Evolutionary conservation across 2,329 filamentous ascomycete species (phyloP).

Genomic region (Ustulina deusta): DNA sequence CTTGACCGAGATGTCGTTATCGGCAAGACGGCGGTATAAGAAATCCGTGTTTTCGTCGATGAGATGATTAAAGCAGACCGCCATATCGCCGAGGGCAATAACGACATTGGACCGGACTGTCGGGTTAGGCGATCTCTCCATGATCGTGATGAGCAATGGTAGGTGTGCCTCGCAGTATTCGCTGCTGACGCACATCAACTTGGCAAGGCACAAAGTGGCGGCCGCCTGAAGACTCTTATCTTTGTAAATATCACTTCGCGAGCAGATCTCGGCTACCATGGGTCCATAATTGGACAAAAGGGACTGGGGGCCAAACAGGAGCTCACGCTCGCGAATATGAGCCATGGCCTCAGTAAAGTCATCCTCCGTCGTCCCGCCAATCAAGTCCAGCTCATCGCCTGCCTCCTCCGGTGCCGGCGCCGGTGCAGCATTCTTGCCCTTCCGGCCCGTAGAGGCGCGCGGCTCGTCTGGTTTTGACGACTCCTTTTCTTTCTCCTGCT

Average conservation of each 20-base stretch:
- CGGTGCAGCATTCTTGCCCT: slow-evolving; percentile 51
- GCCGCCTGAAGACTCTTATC: slow-evolving; percentile 92
- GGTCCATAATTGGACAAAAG: slow-evolving; percentile 92
- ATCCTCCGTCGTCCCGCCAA: slow-evolving; percentile 94
- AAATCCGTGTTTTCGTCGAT: slow-evolving; percentile 99
- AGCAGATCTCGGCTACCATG: slow-evolving; percentile 91
- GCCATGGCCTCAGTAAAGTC: slow-evolving; percentile 90
- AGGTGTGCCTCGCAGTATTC: slow-evolving; percentile 97
- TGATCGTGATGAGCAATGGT: slow-evolving; percentile 94
- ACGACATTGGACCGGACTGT: slow-evolving; percentile 96
- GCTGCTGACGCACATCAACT: slow-evolving; percentile 97
- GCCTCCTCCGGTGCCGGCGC: slow-evolving; percentile 71
- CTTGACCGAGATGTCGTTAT: slow-evolving; percentile 90
- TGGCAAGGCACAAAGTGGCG: slow-evolving; percentile 92
- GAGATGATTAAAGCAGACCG: slow-evolving; percentile 98
- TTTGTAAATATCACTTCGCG: slow-evolving; percentile 91
- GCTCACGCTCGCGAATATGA: slow-evolving; percentile 85
- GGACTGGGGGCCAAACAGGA: slow-evolving; percentile 82
- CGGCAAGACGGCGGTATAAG: slow-evolving; percentile 91
- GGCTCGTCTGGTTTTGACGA: slow-evolving; percentile 57
- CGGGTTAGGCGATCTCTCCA: slow-evolving; percentile 92
- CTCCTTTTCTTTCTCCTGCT: slow-evolving; percentile 86
- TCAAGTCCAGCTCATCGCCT: slow-evolving; percentile 92
- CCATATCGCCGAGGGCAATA: slow-evolving; percentile 98
- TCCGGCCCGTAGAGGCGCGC: slow-evolving; percentile 48